Conservation (phyloP, 495 filamentous ascomycete species). For the Tuber borchii region DNA sequence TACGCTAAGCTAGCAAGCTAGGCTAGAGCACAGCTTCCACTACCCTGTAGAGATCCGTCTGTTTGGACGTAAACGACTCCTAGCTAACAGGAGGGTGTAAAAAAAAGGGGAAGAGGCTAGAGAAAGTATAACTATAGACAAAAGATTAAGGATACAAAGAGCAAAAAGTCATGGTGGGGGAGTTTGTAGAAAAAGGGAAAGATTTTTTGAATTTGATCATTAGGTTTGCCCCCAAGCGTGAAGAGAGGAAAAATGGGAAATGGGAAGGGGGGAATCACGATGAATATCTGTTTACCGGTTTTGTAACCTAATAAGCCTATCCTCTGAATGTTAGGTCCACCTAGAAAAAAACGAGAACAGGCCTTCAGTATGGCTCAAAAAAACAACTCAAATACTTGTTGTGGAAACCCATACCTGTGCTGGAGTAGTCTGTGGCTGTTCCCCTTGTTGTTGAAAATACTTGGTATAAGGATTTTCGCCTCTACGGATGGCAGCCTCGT, state of each 20-base stretch:
- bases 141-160: not conserved
- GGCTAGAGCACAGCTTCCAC: not conserved
- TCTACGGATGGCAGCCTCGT: slow-evolving; percentile 56
- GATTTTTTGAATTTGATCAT: slow-evolving; percentile 1
- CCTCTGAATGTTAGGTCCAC: slow-evolving; percentile 3
- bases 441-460: slow-evolving; percentile 59
- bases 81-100: not conserved
- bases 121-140: slow-evolving; percentile 3
- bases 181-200: not conserved
- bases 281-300: not conserved
- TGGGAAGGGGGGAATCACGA: not conserved
- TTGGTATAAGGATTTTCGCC: slow-evolving; percentile 60
- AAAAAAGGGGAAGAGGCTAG: not conserved
- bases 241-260: not conserved
- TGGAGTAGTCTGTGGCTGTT: slow-evolving; percentile 37
- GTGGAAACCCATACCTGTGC: slow-evolving; percentile 7
- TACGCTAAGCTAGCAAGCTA: not conserved
- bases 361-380: not conserved
- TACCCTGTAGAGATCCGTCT: not conserved
- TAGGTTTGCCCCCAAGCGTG: not conserved
- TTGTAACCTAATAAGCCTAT: not conserved
- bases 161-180: not conserved
- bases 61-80: not conserved
- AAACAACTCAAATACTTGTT: not conserved
- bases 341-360: not conserved